A percentile compares a stretch with the other conserved stretches of the same genome.
phyloP scores from a whole-genome alignment of 352 stramenopile genomes.

The Phytophthora nicotianae region DNA sequence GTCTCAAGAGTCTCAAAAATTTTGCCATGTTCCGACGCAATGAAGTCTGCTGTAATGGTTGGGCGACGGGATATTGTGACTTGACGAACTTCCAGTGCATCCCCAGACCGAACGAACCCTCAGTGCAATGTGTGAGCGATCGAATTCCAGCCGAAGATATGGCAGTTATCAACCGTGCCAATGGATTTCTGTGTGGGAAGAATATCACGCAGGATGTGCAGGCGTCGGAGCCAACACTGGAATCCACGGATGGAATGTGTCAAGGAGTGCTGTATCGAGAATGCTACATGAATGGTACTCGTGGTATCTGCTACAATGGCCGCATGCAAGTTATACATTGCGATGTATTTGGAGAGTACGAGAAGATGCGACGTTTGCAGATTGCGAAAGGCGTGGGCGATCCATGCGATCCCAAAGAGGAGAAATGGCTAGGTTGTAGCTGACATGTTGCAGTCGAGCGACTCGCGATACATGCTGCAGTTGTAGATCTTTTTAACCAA shows the following conservation, averaged over 20 bases:
- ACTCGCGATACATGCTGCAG: no score
- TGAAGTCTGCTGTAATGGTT: constrained; percentile 49
- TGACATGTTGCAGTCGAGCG: constrained; percentile 23
- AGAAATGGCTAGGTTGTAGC: constrained; percentile 42
- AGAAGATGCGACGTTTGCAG: constrained; percentile 41
- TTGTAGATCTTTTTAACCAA: constrained; percentile 1
- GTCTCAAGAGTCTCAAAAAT: constrained; percentile 27
- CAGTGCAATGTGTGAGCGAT: constrained; percentile 28
- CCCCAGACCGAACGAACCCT: constrained; percentile 21
- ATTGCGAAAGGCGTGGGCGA: constrained; percentile 32
- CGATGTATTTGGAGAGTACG: constrained; percentile 38
- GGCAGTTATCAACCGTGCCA: constrained; percentile 11
- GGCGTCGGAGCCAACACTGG: constrained; percentile 24
- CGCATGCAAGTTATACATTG: constrained; percentile 55
- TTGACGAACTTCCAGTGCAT: constrained; percentile 40
- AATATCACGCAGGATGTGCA: constrained; percentile 40
- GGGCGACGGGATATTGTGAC: constrained; percentile 32
- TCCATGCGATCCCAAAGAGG: constrained; percentile 34
- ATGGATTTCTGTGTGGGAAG: constrained; percentile 31
- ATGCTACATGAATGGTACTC: constrained; percentile 22
- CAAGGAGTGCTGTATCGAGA: constrained; percentile 38
- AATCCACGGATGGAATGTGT: constrained; percentile 37
- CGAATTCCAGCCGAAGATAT: constrained; percentile 30
- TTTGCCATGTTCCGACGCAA: constrained; percentile 42
- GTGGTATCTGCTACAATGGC: constrained; percentile 50